These are phyloP conservation scores for Plantago major DNA, from an alignment of 257 asterid species.

Conservation along the genomic window DNA sequence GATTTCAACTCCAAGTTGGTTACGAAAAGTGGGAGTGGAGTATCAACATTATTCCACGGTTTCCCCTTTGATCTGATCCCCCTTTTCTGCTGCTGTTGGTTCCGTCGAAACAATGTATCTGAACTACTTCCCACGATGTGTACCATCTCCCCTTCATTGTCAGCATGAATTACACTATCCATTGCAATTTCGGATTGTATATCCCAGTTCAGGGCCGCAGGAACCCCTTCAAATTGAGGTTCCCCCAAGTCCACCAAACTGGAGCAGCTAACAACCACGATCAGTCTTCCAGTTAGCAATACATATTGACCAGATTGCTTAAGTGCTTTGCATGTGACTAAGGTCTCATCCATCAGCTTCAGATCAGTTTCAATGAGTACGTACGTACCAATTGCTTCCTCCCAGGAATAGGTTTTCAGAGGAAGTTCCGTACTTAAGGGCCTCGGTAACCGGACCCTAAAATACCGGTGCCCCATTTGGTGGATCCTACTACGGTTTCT, in stretches of 20 bases:
- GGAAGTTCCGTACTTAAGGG: slow-evolving; percentile 65
- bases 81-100: slow-evolving; percentile 40
- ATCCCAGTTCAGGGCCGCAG: slow-evolving; percentile 69
- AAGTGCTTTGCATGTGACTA: slow-evolving; percentile 70
- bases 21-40: slow-evolving; percentile 62
- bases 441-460: slow-evolving; percentile 84
- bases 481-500: slow-evolving; percentile 83
- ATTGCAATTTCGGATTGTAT: slow-evolving; percentile 54
- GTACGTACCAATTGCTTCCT: slow-evolving; percentile 84
- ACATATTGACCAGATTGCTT: slow-evolving; percentile 55
- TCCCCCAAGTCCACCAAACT: slow-evolving; percentile 49
- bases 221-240: slow-evolving; percentile 71
- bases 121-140: slow-evolving; percentile 82
- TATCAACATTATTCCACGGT: slow-evolving; percentile 38
- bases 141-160: slow-evolving; percentile 52
- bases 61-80: slow-evolving; percentile 36
- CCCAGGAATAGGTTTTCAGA: slow-evolving; percentile 82
- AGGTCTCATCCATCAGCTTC: slow-evolving; percentile 48
- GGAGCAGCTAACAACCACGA: slow-evolving; percentile 70
- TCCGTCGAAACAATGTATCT: slow-evolving; percentile 45
- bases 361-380: slow-evolving; percentile 54
- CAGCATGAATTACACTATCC: slow-evolving; percentile 78
- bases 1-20: slow-evolving; percentile 48
- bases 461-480: slow-evolving; percentile 48
- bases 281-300: slow-evolving; percentile 50